Conservation (phyloP, 768 basidiomycete species). For the Ramaria sp. region DNA sequence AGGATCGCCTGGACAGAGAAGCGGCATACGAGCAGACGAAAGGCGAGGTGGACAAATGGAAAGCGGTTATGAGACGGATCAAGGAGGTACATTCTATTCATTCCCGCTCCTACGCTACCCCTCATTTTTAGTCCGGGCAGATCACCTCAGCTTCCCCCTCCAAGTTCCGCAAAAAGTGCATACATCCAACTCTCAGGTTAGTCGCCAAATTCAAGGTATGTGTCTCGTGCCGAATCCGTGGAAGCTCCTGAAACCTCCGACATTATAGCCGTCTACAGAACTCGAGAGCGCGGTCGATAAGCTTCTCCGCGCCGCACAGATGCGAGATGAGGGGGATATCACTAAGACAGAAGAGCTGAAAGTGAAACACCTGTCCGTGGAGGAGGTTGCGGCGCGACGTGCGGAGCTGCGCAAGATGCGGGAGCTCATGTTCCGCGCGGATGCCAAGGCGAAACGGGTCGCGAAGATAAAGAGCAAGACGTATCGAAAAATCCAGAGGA, state of each 20-base stretch:
- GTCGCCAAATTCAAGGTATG: slow-evolving; percentile 77
- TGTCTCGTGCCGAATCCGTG: not conserved
- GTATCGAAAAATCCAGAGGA: slow-evolving; percentile 76
- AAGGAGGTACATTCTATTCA: slow-evolving; percentile 48
- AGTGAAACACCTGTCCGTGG: slow-evolving; percentile 71
- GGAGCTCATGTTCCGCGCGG: slow-evolving; percentile 88
- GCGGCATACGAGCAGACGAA: slow-evolving; percentile 94
- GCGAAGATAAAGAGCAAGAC: slow-evolving; percentile 95
- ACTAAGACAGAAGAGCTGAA: slow-evolving; percentile 70
- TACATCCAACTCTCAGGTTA: slow-evolving; percentile 63
- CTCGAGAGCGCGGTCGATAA: slow-evolving; percentile 78
- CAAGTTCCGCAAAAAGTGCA: slow-evolving; percentile 48
- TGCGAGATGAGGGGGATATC: slow-evolving; percentile 72
- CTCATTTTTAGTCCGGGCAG: slow-evolving; percentile 39
- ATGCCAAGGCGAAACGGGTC: slow-evolving; percentile 78
- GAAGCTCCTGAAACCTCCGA: not conserved
- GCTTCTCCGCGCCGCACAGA: slow-evolving; percentile 69
- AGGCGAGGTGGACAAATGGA: slow-evolving; percentile 90
- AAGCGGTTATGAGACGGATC: slow-evolving; percentile 81
- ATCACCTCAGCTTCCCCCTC: slow-evolving; percentile 79
- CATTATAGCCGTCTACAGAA: slow-evolving; percentile 61
- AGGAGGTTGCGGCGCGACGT: slow-evolving; percentile 77
- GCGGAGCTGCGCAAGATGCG: slow-evolving; percentile 80
- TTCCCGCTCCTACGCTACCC: slow-evolving; percentile 1
- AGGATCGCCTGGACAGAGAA: slow-evolving; percentile 85